Conservation (phyloP, 2,329 filamentous ascomycete species). For the Penicillium nordicum region DNA sequence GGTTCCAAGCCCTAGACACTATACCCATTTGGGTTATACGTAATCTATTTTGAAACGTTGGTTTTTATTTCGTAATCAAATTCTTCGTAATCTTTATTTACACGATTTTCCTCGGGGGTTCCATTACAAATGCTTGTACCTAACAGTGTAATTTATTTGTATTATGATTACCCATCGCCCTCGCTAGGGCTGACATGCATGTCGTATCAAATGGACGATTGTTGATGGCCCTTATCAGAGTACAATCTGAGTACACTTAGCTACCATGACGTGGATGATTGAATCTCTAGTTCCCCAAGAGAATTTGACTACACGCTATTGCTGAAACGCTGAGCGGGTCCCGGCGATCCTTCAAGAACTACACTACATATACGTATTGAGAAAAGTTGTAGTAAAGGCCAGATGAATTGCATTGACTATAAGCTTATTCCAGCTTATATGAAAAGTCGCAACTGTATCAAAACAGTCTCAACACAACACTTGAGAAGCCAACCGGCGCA, state of each 20-base stretch:
- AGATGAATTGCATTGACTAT: constrained; percentile 38
- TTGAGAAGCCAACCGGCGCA: constrained; percentile 29
- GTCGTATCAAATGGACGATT: not conserved
- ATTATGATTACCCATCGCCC: not conserved
- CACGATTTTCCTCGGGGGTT: not conserved
- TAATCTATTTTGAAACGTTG: constrained; percentile 7
- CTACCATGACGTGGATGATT: not conserved
- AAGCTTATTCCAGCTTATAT: constrained; percentile 33
- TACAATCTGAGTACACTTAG: not conserved
- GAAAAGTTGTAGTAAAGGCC: constrained; percentile 22
- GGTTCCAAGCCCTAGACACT: constrained; percentile 40
- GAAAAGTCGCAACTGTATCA: constrained; percentile 38
- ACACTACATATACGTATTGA: not conserved
- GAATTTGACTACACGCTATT: constrained; percentile 11
- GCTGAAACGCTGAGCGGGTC: not conserved
- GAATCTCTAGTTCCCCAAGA: not conserved
- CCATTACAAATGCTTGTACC: not conserved
- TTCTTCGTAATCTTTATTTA: not conserved
- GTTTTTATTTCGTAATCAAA: not conserved
- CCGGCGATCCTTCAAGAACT: not conserved
- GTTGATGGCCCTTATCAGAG: not conserved
- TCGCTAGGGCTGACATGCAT: not conserved
- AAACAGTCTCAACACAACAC: constrained; percentile 31
- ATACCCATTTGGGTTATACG: constrained; percentile 22
- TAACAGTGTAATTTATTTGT: not conserved